Evolutionary conservation across 257 asterid species (phyloP).

Genomic region (Catharanthus roseus): DNA sequence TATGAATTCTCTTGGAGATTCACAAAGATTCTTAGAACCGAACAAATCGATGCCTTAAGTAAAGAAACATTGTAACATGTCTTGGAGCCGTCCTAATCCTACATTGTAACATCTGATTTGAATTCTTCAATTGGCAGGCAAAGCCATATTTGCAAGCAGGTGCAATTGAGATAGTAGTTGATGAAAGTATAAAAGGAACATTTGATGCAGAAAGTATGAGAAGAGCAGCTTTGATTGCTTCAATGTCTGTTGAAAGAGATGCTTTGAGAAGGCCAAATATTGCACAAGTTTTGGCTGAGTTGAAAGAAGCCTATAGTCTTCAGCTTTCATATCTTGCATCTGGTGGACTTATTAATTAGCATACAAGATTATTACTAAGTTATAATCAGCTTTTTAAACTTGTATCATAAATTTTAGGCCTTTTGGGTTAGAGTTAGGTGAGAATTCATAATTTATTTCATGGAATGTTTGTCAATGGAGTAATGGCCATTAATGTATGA

Average conservation of each 20-base stretch:
- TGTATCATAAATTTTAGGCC: conserved; percentile 4
- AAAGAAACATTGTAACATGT: neutral
- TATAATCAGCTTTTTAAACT: too few species aligned
- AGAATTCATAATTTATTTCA: conserved; percentile 3
- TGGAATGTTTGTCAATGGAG: neutral
- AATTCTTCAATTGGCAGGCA: conserved; percentile 50
- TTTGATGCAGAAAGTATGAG: conserved; percentile 85
- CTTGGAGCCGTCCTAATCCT: too few species aligned
- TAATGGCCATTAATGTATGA: neutral
- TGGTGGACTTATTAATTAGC: conserved; percentile 38
- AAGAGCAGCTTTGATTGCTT: conserved; percentile 71
- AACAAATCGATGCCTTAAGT: too few species aligned
- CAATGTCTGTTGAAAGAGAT: conserved; percentile 84
- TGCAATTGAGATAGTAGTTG: conserved; percentile 87
- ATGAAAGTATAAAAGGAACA: conserved; percentile 65
- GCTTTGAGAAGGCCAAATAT: conserved; percentile 71
- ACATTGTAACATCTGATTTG: too few species aligned
- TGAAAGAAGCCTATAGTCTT: conserved; percentile 70
- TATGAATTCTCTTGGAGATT: neutral
- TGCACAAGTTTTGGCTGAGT: conserved; percentile 66
- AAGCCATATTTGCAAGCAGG: conserved; percentile 97
- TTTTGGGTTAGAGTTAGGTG: neutral
- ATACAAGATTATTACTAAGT: too few species aligned
- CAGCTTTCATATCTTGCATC: conserved; percentile 75
- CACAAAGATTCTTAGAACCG: too few species aligned